A percentile compares a stretch with the other conserved stretches of the same genome.
Conservation (phyloP, 2,329 filamentous ascomycete genomes). For the Colletotrichum abscissum region DNA sequence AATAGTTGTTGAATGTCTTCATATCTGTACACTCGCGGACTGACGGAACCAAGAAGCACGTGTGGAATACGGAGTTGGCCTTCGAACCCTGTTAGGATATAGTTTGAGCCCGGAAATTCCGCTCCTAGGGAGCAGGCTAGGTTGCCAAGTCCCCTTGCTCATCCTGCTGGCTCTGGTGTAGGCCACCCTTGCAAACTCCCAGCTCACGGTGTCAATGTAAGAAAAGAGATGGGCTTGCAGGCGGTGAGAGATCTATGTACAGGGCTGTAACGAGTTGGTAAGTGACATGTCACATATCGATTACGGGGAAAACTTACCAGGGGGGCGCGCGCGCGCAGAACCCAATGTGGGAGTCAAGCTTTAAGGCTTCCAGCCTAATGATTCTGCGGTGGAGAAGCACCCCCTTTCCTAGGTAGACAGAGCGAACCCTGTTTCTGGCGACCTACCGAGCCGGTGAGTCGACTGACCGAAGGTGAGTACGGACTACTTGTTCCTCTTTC, state of each 20-base stretch:
- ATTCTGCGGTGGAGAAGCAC: conserved; percentile 27
- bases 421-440: not conserved
- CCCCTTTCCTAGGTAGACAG: not conserved
- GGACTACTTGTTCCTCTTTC: not conserved
- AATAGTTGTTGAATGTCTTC: conserved; percentile 1
- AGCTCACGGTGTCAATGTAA: not conserved
- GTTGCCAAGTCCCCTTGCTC: not conserved
- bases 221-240: conserved; percentile 2
- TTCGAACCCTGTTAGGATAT: not conserved
- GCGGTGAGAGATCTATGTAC: conserved; percentile 35
- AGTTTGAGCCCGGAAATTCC: not conserved
- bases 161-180: not conserved
- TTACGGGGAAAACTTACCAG: conserved; percentile 11
- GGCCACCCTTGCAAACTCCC: conserved; percentile 3
- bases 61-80: not conserved
- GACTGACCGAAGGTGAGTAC: conserved; percentile 23
- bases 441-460: conserved; percentile 20
- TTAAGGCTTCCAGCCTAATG: conserved; percentile 28
- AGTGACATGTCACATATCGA: conserved; percentile 27
- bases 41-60: not conserved
- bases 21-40: not conserved
- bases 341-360: conserved; percentile 23
- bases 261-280: conserved; percentile 24
- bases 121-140: not conserved
- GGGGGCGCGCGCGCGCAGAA: not conserved